phyloP scores from a whole-genome alignment of 2,329 filamentous ascomycete species.

The Pseudogymnoascus sp. region DNA sequence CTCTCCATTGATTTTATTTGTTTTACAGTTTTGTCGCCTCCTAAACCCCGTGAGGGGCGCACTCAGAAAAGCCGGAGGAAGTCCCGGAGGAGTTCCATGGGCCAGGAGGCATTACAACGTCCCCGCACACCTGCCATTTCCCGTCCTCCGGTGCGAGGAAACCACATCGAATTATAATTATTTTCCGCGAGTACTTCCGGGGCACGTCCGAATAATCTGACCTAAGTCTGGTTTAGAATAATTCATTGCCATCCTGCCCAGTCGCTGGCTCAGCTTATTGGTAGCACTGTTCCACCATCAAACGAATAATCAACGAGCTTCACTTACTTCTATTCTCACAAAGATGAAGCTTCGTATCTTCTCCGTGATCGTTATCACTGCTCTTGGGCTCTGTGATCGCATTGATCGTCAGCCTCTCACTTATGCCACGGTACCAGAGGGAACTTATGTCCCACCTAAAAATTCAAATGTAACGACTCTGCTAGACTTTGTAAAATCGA shows the following conservation, averaged over 20 bases:
- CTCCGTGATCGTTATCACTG: neutral
- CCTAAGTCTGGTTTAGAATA: neutral
- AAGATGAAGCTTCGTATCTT: slow-evolving; percentile 9
- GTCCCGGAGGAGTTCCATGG: neutral
- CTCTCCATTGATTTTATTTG: neutral
- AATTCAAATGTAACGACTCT: slow-evolving; percentile 10
- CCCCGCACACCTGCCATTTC: neutral
- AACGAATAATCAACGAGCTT: neutral
- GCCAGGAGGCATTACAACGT: neutral
- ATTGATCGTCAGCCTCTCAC: slow-evolving; percentile 9
- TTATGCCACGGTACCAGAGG: slow-evolving; percentile 9
- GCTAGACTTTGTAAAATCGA: slow-evolving; percentile 14
- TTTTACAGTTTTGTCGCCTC: neutral
- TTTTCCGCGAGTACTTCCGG: neutral
- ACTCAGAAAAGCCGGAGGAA: neutral
- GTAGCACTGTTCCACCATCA: neutral
- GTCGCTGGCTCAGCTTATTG: neutral
- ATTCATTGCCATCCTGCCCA: neutral
- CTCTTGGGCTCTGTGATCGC: neutral
- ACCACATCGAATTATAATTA: neutral
- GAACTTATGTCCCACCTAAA: slow-evolving; percentile 5
- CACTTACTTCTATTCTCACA: neutral
- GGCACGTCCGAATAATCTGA: neutral
- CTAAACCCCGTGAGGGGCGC: neutral
- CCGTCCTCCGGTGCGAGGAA: neutral